Percentiles rank a stretch among this genome's conserved stretches.
phyloP scores from a whole-genome alignment of 2,329 filamentous ascomycete species.

The Cladosporium colombiae region DNA sequence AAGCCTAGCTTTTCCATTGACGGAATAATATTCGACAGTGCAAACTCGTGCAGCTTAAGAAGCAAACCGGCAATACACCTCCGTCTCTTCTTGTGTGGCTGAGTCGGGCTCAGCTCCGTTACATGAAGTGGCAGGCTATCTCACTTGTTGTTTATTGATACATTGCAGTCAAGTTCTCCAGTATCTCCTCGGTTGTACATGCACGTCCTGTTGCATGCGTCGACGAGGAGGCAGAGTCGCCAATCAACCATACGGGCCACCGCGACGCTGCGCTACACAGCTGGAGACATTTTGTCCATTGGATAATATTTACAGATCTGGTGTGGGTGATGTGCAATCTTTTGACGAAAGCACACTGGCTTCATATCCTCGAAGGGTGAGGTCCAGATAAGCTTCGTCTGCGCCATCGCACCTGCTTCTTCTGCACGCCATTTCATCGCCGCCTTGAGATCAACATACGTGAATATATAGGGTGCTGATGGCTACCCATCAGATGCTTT shows the following conservation, averaged over 20 bases:
- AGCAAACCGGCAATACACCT: not conserved
- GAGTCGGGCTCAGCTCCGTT: not conserved
- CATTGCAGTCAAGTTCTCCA: not conserved
- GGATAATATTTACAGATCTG: not conserved
- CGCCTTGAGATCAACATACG: not conserved
- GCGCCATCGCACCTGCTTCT: not conserved
- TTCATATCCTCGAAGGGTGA: not conserved
- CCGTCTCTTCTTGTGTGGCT: not conserved
- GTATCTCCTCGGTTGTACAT: not conserved
- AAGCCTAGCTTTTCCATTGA: not conserved
- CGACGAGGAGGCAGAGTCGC: not conserved
- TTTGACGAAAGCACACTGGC: not conserved
- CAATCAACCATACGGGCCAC: too few relatives aligned
- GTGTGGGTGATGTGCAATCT: not conserved
- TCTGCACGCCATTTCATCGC: not conserved
- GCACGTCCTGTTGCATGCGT: not conserved
- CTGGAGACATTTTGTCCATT: not conserved
- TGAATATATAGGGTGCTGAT: not conserved
- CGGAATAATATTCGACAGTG: not conserved
- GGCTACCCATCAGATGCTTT: not conserved
- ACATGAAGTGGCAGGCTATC: not conserved
- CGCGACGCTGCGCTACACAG: not conserved
- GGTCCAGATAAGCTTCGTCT: not conserved
- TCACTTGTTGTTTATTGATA: not conserved
- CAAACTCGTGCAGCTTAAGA: not conserved